Evolutionary conservation across 495 filamentous ascomycete species (phyloP), one percentile per base, ranked within the genome.

Genomic region (Chlorociboria aeruginascens): DNA sequence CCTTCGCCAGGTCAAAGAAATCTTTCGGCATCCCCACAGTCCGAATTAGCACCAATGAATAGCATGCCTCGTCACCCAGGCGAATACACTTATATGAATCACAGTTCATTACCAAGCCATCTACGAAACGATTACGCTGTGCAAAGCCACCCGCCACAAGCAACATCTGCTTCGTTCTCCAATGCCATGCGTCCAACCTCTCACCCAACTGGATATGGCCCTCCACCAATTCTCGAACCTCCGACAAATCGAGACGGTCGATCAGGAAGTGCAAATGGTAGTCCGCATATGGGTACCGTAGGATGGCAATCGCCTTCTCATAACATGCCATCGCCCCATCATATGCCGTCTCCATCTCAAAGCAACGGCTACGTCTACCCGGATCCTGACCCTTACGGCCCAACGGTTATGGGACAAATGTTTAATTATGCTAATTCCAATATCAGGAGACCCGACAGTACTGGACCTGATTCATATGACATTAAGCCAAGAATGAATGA

Each of bases 201-300:
- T 14, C 87, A 95, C 65, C 89, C 89, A 0, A 78, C 67, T 8
- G 74, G 69, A 37, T 95, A 89, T 59, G 84, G 77, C 20, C 86
- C 86, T 7, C 90, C 92, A 0, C 79, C 84, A 33, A 85, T 88
- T 31, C 73, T 98, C 6, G 92, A 98, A 61, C 90, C 92, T 17
- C 89, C 83, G 38, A 71, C 87, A 32, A 86, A 86, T 58, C 76
- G 76, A 30, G 85, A 89, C 52, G 79, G 82, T 40, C 66, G 66
- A 29, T 56, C 62, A 8, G 81, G 76, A 53, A 88, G 82, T 55
- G 78, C 73, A 6, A 71, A 58, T 35, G 80, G 81, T 8, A 87
- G 82, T 48, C 84, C 84, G 20, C 84, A 89, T 54, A 79, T 86
- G 71, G 70, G 74, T 40, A 82, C 73, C 48, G 66, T 78, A 12